phyloP scores from a whole-genome alignment of 1,284 basidiomycete species.

The Sphaerobolus stellatus region DNA sequence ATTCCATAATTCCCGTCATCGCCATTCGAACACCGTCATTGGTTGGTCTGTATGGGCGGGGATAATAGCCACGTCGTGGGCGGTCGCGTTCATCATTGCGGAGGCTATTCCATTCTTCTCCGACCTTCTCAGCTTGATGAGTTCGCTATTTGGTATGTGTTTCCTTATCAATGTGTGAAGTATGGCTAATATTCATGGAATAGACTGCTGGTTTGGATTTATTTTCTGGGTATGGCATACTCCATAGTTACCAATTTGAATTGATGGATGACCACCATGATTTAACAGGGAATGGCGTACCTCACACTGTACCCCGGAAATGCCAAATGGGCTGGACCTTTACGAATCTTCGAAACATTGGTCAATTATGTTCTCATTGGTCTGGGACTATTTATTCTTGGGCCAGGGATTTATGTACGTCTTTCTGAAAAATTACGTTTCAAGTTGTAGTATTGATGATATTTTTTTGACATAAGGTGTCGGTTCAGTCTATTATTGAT shows the following conservation, averaged over 20 bases:
- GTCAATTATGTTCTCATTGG: constrained; percentile 42
- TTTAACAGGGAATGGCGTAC: constrained; percentile 50
- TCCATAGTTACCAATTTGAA: neutral
- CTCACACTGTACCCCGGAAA: constrained; percentile 39
- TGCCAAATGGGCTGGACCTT: constrained; percentile 35
- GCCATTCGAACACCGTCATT: constrained; percentile 51
- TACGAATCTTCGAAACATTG: constrained; percentile 38
- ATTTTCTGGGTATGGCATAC: constrained; percentile 12
- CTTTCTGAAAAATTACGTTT: neutral
- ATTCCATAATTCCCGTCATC: constrained; percentile 49
- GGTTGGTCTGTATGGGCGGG: constrained; percentile 61
- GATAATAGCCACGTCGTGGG: constrained; percentile 57
- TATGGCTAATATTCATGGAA: neutral
- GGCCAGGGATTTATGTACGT: constrained; percentile 44
- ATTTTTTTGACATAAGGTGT: constrained; percentile 21
- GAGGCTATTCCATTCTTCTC: constrained; percentile 50
- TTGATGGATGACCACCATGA: constrained; percentile 28
- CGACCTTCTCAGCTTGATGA: constrained; percentile 47
- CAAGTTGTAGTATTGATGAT: neutral
- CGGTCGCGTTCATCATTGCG: constrained; percentile 59
- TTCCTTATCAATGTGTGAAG: neutral
- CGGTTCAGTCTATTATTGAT: constrained; percentile 35
- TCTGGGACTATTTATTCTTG: constrained; percentile 40
- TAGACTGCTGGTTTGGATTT: constrained; percentile 38
- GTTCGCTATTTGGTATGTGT: constrained; percentile 42